A percentile compares a stretch with the other conserved stretches of the same genome.
These are phyloP conservation scores for Sergeia podlipaevii DNA, from an alignment of 208 protist species.

Conservation along the genomic window DNA sequence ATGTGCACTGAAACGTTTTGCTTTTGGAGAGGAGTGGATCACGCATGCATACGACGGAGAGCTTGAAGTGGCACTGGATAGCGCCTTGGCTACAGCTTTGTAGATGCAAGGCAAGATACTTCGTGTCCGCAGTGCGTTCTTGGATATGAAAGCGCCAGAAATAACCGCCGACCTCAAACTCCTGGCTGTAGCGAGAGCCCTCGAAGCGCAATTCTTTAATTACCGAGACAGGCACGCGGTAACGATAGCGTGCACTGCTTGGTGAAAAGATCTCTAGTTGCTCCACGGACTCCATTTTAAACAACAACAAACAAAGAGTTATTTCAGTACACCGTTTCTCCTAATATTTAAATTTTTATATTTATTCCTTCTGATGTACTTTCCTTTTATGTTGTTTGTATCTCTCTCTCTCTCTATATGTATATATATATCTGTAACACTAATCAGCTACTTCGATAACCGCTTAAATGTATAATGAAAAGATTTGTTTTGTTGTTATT, in stretches of 20 bases:
- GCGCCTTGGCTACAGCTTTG: constrained; percentile 62
- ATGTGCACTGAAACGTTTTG: constrained; percentile 84
- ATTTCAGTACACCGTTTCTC: too few species aligned
- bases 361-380: too few species aligned
- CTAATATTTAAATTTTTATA: too few species aligned
- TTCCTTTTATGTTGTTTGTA: too few species aligned
- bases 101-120: constrained; percentile 76
- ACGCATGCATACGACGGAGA: constrained; percentile 53
- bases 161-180: constrained; percentile 76
- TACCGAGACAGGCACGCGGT: constrained; percentile 69
- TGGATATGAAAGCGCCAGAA: constrained; percentile 85
- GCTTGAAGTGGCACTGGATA: constrained; percentile 68
- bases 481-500: too few species aligned
- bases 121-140: constrained; percentile 45
- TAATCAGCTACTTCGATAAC: too few species aligned
- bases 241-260: constrained; percentile 66
- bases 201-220: constrained; percentile 60
- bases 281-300: constrained; percentile 59
- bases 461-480: too few species aligned
- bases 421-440: too few species aligned
- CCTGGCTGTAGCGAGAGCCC: constrained; percentile 62
- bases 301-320: neutral
- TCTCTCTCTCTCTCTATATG: too few species aligned
- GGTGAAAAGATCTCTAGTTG: constrained; percentile 62
- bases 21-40: constrained; percentile 62